Base-by-base conservation (phyloP, 2,329 filamentous ascomycete species). In the Phoma sp. region DNA sequence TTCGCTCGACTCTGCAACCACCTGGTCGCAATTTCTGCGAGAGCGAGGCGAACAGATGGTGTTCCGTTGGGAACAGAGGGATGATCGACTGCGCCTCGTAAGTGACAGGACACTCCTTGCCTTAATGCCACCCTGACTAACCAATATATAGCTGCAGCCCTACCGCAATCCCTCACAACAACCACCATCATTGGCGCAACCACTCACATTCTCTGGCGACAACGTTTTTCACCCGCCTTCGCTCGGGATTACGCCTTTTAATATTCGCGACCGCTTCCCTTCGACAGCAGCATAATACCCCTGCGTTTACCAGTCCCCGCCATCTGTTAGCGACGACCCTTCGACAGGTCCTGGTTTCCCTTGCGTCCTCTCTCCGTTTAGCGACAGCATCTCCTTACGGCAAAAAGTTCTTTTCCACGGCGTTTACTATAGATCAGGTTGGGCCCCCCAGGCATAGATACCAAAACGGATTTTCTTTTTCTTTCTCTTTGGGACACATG, bases 281-380 rank as follows among this genome's bases (percentile, higher is more conserved):
- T 61, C 64, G 59, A 62, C 66, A 67, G 69, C 67, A 66, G 69
- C 66, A 67, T 74, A 75, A 76, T 76, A 76, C 72, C 73, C 72
- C 51, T 53, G 59, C 60, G 47, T 61, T 61, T 59, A 56, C 45
- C 65, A 61, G 47, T 57, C 61, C 57, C 61, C 53, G 52, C 54
- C 60, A 47, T 53, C 54, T 60, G 57, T 66, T 61, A 52, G 56
- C 60, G 57, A 67, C 51, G 30, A 54, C 45, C 43, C 42, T 53
- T 46, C 32, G 34, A 45, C 30, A 23, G 51, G 51, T 40, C 45
- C 45, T 54, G 51, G 51, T 37, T 39, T 45, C 62, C 57, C 54
- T 59, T 69, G 60, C 66, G 61, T 54, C 51, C 51, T 53, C 50
- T 57, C 51, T 56, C 61, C 62, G 59, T 64, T 64, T 64, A 73